Evolutionary conservation across 2,329 filamentous ascomycete genomes (phyloP), one percentile per base, ranked within the genome.

Genomic region (Myriosclerotinia curreyana): DNA sequence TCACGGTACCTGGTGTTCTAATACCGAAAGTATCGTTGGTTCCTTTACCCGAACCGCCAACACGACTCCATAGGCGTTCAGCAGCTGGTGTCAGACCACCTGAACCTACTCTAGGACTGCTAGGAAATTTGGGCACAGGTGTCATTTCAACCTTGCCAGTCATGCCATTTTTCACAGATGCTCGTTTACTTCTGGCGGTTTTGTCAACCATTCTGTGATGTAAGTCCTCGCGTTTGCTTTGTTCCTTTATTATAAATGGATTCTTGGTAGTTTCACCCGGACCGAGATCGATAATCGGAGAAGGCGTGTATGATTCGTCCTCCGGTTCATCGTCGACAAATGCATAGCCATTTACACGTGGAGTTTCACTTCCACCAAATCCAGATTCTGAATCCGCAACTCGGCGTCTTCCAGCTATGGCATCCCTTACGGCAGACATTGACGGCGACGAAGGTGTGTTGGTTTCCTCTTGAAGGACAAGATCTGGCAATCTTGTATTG

Each of bases 341-440:
- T 0, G 92, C 85, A 75, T 97, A 99, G 1, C 95, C 95, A 68
- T 96, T 96, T 0, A 98, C 91, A 2, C 91, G 84, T 0, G 94
- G 95, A 0, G 94, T 98, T 75, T 96, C 92, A 1, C 81, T 80
- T 66, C 80, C 84, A 2, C 81, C 81, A 12, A 79, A 75, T 5
- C 76, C 79, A 7, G 84, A 84, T 69, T 91, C 87, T 15, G 85
- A 85, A 31, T 87, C 84, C 11, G 81, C 83, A 2, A 81, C 78
- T 11, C 85, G 83, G 5, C 88, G 85, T 9, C 81, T 85, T 12
- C 92, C 91, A 1, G 89, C 86, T 64, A 97, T 92, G 11, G 93
- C 93, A 70, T 93, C 92, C 68, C 88, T 86, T 28, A 97, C 84
- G 1, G 92, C 89, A 5, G 91, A 95, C 66, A 96, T 81, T 0